Percentiles rank a stretch among this genome's conserved stretches.
Conservation (phyloP, 2,329 filamentous ascomycete species). For the Tolypocladium guangdongense region DNA sequence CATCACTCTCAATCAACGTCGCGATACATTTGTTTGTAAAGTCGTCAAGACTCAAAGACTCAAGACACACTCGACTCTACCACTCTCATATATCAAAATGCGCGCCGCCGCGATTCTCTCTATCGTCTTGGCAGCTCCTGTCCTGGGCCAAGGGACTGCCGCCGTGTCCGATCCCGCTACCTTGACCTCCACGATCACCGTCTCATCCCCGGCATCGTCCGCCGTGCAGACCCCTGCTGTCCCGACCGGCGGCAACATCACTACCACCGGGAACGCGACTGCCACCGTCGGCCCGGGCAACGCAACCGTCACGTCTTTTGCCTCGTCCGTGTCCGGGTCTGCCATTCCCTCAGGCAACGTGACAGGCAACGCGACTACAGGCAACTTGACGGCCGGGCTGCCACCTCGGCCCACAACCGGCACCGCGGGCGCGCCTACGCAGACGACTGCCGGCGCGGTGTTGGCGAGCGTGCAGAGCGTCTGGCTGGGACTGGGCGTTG, state of each 20-base stretch:
- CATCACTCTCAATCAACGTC: neutral
- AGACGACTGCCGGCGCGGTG: conserved; percentile 1
- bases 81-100: conserved; percentile 6
- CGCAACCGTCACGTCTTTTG: neutral
- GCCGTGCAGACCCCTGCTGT: neutral
- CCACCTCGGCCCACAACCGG: neutral
- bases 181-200: no score
- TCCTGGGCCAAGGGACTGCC: neutral
- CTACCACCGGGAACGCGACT: neutral
- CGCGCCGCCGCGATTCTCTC: conserved; percentile 7
- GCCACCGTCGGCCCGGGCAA: neutral
- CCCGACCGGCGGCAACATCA: neutral
- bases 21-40: neutral
- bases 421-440: neutral
- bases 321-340: neutral
- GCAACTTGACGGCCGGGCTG: neutral
- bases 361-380: neutral
- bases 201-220: neutral
- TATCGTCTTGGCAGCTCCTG: conserved; percentile 7
- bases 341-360: neutral
- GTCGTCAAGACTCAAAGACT: neutral
- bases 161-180: neutral
- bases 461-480: conserved; percentile 2
- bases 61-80: neutral
- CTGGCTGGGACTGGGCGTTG: conserved; percentile 5